Evolutionary conservation across 2,329 filamentous ascomycete species (phyloP), one percentile per base, ranked within the genome.

Genomic region (Byssoonygena ceratinophila): DNA sequence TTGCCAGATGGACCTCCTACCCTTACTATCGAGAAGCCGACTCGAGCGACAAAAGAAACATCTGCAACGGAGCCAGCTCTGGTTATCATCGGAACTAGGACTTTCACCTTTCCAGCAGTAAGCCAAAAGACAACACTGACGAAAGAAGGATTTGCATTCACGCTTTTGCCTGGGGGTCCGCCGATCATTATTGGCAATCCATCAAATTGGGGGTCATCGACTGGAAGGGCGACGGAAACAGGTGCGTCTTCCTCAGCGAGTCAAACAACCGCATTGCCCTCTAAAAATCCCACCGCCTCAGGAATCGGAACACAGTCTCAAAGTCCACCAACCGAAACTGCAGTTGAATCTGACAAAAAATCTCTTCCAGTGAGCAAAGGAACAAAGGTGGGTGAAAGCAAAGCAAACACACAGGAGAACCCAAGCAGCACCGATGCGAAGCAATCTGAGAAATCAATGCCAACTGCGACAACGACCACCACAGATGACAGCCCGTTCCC

Each of bases 71-170:
- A 34, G 32, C 32, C 51, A 40, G 44, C 41, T 18, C 22, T 53
- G 29, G 51, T 53, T 11, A 25, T 41, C 20, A 47, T 53, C 29
- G 51, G 51, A 25, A 41, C 43, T 34, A n/a, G 27, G n/a, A 22
- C 31, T 43, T 16, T 53, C 8, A 53, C 44, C 41, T 48, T 53
- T 12, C 34, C 51, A 31, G 16, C 43, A 18, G 34, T 47, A 47
- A 47, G 9, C 23, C 51, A 34, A 22, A 22, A 46, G 27, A 53
- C 51, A 32, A 47, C 34, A 43, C 32, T 53, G 25, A 53, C 51
- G 11, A 53, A 31, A 18, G 23, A 48, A 48, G 43, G 43, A 14
- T 32, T 41, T 22, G 47, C 51, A 48, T 14, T 53, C 43, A 53
- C 51, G 16, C 32, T 53, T 23, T 14, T 47, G 14, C 51, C 51